Conservation (phyloP, 345 rosid genomes). For the Populus euphratica region DNA sequence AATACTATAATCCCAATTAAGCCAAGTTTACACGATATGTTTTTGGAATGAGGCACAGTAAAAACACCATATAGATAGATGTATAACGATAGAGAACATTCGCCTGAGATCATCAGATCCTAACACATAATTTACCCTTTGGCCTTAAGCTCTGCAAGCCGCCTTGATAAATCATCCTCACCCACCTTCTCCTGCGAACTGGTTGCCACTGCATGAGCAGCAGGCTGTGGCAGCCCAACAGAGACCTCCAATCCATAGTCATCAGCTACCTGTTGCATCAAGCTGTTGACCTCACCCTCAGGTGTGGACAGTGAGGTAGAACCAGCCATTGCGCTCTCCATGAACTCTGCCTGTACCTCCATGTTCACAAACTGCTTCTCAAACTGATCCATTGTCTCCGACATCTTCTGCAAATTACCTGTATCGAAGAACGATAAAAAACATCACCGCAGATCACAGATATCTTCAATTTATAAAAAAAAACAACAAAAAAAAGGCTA, state of each 20-base stretch:
- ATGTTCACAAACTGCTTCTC: constrained; percentile 99
- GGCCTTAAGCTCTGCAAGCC: constrained; percentile 94
- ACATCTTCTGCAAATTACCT: constrained; percentile 99
- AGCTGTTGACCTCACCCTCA: constrained; percentile 94
- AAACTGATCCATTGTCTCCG: constrained; percentile 96
- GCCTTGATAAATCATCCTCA: constrained; percentile 92
- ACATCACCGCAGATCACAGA: background rate
- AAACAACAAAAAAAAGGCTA: no score
- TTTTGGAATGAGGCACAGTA: background rate
- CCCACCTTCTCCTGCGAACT: constrained; percentile 80
- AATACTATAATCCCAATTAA: background rate
- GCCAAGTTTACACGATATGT: constrained; percentile 16
- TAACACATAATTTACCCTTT: constrained; percentile 50
- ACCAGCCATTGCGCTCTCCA: constrained; percentile 99
- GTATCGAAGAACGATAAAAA: constrained; percentile 17
- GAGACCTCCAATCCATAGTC: constrained; percentile 95
- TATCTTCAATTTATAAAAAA: no score
- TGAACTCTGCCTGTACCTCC: constrained; percentile 99
- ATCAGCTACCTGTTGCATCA: constrained; percentile 99
- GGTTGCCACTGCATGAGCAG: constrained; percentile 83
- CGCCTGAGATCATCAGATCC: background rate
- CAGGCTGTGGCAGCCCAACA: constrained; percentile 94
- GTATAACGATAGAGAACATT: background rate
- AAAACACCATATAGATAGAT: background rate
- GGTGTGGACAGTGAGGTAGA: constrained; percentile 96